Percentiles rank a stretch among this genome's conserved stretches.
phyloP scores from a whole-genome alignment of 1,139 yeast species.

The Sugiyamaella japonica region DNA sequence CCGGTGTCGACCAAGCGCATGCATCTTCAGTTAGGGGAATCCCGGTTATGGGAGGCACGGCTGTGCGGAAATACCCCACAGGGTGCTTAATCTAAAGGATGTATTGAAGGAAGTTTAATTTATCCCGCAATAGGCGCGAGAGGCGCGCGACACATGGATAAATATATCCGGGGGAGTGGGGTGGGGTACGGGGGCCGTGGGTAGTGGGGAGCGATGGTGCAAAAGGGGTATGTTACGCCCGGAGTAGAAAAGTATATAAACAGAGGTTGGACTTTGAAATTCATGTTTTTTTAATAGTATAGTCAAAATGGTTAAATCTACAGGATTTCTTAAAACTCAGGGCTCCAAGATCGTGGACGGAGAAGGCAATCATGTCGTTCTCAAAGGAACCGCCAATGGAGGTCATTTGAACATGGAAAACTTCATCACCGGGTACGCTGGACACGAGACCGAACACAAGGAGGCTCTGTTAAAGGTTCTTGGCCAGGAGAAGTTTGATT shows the following conservation, averaged over 20 bases:
- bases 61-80: conserved; percentile 6
- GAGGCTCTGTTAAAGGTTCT: conserved; percentile 41
- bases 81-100: neutral
- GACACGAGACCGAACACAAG: conserved; percentile 51
- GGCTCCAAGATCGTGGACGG: conserved; percentile 49
- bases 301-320: conserved; percentile 8
- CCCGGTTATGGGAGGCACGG: conserved; percentile 6
- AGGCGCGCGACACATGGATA: conserved; percentile 12
- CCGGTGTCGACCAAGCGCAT: neutral
- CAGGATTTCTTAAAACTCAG: conserved; percentile 32
- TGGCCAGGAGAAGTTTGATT: conserved; percentile 48
- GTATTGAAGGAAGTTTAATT: neutral
- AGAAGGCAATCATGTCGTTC: conserved; percentile 42
- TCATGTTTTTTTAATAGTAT: neutral
- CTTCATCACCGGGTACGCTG: conserved; percentile 53
- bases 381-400: conserved; percentile 49
- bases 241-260: conserved; percentile 1
- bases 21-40: neutral
- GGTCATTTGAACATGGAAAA: conserved; percentile 54
- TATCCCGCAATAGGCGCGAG: conserved; percentile 15
- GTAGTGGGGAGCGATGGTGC: neutral
- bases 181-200: neutral
- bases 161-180: conserved; percentile 6
- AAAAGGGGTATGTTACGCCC: neutral
- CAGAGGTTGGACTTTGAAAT: neutral